phyloP scores from a whole-genome alignment of 495 filamentous ascomycete species.

The Beverwykella pulmonaria region DNA sequence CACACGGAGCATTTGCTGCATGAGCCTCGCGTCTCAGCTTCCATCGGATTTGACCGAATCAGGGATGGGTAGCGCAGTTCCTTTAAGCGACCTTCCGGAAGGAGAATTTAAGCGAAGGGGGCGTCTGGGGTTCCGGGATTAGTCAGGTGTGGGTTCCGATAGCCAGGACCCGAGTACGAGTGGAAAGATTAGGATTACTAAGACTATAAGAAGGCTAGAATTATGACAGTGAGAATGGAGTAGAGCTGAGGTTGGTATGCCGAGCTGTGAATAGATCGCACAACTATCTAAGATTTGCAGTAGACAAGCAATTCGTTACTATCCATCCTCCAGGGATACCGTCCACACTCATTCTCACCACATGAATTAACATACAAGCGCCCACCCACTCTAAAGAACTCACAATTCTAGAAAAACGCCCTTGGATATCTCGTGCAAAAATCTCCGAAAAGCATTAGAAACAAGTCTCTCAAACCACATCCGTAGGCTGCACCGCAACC shows the following conservation, averaged over 20 bases:
- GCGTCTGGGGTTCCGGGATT: not conserved
- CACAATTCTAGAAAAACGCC: not conserved
- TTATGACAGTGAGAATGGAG: no score
- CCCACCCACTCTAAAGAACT: no score
- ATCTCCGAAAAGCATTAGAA: not conserved
- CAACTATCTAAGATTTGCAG: no score
- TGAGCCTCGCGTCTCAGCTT: not conserved
- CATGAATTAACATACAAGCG: no score
- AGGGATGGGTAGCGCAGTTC: not conserved
- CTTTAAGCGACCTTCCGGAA: not conserved
- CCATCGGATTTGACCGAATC: not conserved
- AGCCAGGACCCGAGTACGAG: no score
- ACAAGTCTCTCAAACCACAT: conserved; percentile 3
- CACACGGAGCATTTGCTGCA: not conserved
- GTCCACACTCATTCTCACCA: no score
- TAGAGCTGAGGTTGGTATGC: no score
- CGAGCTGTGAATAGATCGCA: no score
- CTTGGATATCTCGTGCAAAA: not conserved
- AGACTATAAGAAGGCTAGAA: no score
- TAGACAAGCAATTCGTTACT: no score
- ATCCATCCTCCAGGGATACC: no score
- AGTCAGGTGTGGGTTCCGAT: not conserved
- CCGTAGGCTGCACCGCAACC: conserved; percentile 5
- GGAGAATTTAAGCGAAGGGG: not conserved
- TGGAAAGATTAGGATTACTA: no score